Conservation (phyloP, 2,329 filamentous ascomycete genomes). For the Rugonectria rugulosa region DNA sequence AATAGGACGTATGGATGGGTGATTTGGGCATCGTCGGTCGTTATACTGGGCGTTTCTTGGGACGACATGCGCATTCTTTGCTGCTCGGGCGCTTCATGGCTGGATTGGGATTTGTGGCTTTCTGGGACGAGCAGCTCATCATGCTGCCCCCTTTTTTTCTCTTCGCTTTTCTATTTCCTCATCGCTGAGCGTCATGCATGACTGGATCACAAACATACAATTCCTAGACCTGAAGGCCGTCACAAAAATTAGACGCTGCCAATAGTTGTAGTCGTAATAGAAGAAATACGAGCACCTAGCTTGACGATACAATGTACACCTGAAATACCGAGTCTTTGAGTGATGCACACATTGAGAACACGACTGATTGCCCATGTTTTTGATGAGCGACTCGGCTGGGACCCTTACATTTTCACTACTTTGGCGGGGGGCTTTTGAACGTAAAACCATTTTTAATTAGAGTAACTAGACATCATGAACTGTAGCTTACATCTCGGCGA, state of each 20-base stretch:
- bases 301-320: not conserved
- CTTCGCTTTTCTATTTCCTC: slow-evolving; percentile 24
- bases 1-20: slow-evolving; percentile 17
- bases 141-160: not conserved
- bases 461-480: slow-evolving; percentile 22
- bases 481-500: slow-evolving; percentile 9
- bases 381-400: too few relatives aligned
- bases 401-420: too few relatives aligned
- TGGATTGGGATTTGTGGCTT: slow-evolving; percentile 18
- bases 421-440: slow-evolving; percentile 10
- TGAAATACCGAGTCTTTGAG: too few relatives aligned
- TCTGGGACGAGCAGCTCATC: slow-evolving; percentile 19
- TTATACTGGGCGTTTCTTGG: too few relatives aligned
- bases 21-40: slow-evolving; percentile 9
- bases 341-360: too few relatives aligned
- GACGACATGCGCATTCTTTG: too few relatives aligned
- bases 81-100: slow-evolving; percentile 32
- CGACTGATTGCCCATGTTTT: too few relatives aligned
- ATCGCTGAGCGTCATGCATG: slow-evolving; percentile 33
- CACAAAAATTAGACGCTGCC: slow-evolving; percentile 28
- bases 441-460: slow-evolving; percentile 34
- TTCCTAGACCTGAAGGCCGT: slow-evolving; percentile 33
- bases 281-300: slow-evolving; percentile 31
- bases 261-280: slow-evolving; percentile 41
- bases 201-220: slow-evolving; percentile 30